A percentile compares a stretch with the other conserved stretches of the same genome.
These are phyloP conservation scores for Przewalskia tangutica DNA, from an alignment of 257 asterid species.

Conservation along the genomic window DNA sequence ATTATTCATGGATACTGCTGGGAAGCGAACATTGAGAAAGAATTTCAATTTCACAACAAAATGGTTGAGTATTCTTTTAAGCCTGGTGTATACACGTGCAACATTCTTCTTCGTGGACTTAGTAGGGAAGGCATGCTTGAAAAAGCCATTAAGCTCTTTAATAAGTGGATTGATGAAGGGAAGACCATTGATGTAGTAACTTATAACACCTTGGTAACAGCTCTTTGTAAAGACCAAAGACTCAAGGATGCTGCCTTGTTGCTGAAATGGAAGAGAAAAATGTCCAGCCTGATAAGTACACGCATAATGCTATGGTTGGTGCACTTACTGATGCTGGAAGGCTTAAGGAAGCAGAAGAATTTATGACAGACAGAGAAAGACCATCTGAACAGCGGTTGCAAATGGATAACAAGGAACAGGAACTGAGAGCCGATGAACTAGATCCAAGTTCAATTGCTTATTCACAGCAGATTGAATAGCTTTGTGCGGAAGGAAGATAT, in stretches of 20 bases:
- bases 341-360: neutral
- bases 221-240: slow-evolving; percentile 3
- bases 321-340: slow-evolving; percentile 3
- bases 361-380: neutral
- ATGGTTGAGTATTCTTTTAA: neutral
- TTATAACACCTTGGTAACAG: neutral
- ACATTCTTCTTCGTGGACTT: neutral
- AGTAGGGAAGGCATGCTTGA: neutral
- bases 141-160: neutral
- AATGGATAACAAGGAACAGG: neutral
- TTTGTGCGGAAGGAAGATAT: neutral
- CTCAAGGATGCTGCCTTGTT: neutral
- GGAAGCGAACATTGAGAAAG: neutral
- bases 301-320: neutral
- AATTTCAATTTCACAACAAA: neutral
- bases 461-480: neutral
- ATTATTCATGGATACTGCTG: neutral
- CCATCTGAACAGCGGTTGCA: neutral
- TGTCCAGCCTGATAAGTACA: neutral
- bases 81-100: neutral
- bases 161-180: neutral
- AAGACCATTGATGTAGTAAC: neutral
- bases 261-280: neutral
- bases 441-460: neutral
- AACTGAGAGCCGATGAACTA: neutral